These are phyloP conservation scores for Climacium dendroides DNA, from an alignment of 225 moss, liverwort and hornwort genomes.

Conservation along the genomic window DNA sequence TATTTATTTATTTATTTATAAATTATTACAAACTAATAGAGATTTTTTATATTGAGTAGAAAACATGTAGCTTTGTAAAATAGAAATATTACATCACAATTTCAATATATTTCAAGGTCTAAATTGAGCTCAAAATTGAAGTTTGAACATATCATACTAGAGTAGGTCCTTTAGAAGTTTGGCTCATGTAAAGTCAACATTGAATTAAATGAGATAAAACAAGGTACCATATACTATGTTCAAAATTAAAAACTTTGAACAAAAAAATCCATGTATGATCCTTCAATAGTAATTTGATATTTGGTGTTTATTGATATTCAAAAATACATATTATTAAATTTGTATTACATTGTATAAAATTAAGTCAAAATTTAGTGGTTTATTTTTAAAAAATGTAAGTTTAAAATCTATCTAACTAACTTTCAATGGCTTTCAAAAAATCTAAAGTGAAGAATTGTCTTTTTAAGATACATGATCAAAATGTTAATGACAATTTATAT, in stretches of 20 bases:
- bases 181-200: neutral
- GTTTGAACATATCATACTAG: neutral
- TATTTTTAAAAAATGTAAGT: too few species aligned
- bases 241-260: neutral
- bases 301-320: neutral
- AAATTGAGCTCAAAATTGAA: too few species aligned
- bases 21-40: too few species aligned
- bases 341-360: neutral
- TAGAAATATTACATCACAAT: too few species aligned
- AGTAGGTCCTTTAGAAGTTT: neutral
- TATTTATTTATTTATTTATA: neutral
- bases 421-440: neutral
- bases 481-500: neutral
- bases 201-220: neutral
- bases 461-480: neutral
- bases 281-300: neutral
- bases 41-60: neutral
- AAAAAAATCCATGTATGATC: neutral
- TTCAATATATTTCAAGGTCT: neutral
- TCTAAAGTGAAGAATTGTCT: neutral
- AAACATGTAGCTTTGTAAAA: accelerated
- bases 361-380: neutral
- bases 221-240: neutral
- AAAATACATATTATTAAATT: neutral
- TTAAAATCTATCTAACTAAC: too few species aligned